Conservation (phyloP, 2,329 filamentous ascomycete genomes). For the Colletotrichum acutatum region DNA sequence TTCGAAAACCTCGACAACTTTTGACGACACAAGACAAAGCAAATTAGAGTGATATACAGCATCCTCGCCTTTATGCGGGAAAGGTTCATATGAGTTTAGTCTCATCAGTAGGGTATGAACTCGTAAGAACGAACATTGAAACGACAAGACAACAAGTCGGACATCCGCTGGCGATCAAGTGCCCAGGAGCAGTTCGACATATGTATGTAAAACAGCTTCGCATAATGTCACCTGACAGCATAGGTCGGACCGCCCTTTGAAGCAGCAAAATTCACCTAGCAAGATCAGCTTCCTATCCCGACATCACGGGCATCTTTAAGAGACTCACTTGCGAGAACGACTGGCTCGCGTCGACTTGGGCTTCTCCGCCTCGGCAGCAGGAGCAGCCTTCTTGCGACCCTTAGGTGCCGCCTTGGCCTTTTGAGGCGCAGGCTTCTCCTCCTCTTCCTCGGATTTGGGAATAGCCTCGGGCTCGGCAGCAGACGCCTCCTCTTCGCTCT, state of each 20-base stretch:
- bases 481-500: slow-evolving; percentile 27
- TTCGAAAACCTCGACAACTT: neutral
- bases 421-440: slow-evolving; percentile 15
- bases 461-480: slow-evolving; percentile 34
- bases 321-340: slow-evolving; percentile 28
- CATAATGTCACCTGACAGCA: neutral
- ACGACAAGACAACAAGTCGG: neutral
- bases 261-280: neutral
- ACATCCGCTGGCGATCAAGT: neutral
- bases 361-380: slow-evolving; percentile 19
- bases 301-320: no score
- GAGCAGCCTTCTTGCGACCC: slow-evolving; percentile 31
- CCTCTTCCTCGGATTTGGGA: slow-evolving; percentile 1
- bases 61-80: neutral
- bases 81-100: neutral
- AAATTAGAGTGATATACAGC: slow-evolving; percentile 13
- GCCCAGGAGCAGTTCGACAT: neutral
- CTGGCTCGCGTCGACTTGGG: slow-evolving; percentile 11
- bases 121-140: neutral
- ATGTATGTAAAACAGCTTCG: neutral
- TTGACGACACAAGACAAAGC: neutral
- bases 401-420: slow-evolving; percentile 21
- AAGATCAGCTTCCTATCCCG: neutral
- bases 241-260: neutral
- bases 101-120: slow-evolving; percentile 20